Evolutionary conservation across 345 rosid genomes (phyloP), one percentile per base, ranked within the genome.

Genomic region (Citrus sinensis): DNA sequence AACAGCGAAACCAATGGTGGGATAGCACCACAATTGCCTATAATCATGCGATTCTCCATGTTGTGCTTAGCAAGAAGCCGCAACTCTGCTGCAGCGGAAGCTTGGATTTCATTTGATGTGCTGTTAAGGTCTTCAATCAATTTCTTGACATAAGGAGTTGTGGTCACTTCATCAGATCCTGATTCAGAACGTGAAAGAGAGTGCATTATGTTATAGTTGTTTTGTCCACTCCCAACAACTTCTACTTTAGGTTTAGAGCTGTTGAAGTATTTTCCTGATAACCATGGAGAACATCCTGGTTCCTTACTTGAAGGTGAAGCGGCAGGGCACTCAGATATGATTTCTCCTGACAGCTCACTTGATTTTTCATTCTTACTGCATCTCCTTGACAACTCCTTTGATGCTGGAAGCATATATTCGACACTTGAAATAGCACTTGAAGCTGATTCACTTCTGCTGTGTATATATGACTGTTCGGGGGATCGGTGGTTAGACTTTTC

Each of bases 361-460:
- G 40, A 61, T 67, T 66, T 80, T 82, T 83, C 84, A 37, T 73
- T 79, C 83, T 84, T 81, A 29, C 73, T 67, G 14, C 46, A 72
- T 66, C 68, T 61, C 40, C 67, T 85, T 58, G 89, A 77, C 17
- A 49, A 70, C 64, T 87, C 92, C 69, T 78, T 81, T 58, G 83
- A 83, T 60, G 80, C 78, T 20, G 86, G 88, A 82, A 89, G 90
- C 62, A 78, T 78, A 76, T 87, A 93, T 79, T 90, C 97, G 16
- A 88, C 71, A 83, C 90, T 88, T 13, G 97, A 95, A 74, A 87
- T 83, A 58, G 87, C 89, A 83, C 98, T 95, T 66, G 89, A 88
- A 67, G 91, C 81, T 54, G 96, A 95, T 76, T 86, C 99, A 79
- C 89, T 92, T 84, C 98, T 89, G 86, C 97, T 93, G 81, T 90